Evolutionary conservation across 2,329 filamentous ascomycete genomes (phyloP).

Genomic region (Nemania sp.): DNA sequence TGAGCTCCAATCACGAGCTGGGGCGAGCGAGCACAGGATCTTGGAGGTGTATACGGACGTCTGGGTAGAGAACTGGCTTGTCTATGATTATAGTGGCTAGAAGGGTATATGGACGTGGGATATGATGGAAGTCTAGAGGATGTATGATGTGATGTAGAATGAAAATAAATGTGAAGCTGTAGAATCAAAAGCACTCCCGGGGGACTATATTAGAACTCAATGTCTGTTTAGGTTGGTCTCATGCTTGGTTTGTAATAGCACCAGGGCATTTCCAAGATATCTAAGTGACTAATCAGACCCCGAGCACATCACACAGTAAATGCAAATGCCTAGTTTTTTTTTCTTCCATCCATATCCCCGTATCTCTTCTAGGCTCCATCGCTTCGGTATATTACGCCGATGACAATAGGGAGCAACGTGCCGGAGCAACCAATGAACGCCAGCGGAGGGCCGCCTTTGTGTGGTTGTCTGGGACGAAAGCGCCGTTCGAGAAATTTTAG

Average conservation of each 20-base stretch:
- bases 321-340: conserved; percentile 2
- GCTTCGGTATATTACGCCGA: conserved; percentile 2
- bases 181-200: conserved; percentile 19
- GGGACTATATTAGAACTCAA: conserved; percentile 29
- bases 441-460: neutral
- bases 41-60: neutral
- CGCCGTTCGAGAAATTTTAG: conserved; percentile 47
- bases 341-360: conserved; percentile 13
- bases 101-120: conserved; percentile 2
- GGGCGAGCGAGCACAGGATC: neutral
- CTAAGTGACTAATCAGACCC: conserved; percentile 33
- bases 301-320: conserved; percentile 25
- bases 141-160: conserved; percentile 16
- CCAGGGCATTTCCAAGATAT: conserved; percentile 18
- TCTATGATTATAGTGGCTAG: conserved; percentile 5
- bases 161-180: conserved; percentile 11
- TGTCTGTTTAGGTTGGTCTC: conserved; percentile 2
- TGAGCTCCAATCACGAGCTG: neutral
- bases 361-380: conserved; percentile 18
- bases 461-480: conserved; percentile 4
- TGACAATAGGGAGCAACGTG: neutral
- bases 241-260: conserved; percentile 38
- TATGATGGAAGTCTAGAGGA: neutral
- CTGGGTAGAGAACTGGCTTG: neutral
- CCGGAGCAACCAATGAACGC: conserved; percentile 11